A percentile compares a stretch with the other conserved stretches of the same genome.
Evolutionary conservation across 106 monocot species (phyloP).

Genomic region (Triglochin maritima): DNA sequence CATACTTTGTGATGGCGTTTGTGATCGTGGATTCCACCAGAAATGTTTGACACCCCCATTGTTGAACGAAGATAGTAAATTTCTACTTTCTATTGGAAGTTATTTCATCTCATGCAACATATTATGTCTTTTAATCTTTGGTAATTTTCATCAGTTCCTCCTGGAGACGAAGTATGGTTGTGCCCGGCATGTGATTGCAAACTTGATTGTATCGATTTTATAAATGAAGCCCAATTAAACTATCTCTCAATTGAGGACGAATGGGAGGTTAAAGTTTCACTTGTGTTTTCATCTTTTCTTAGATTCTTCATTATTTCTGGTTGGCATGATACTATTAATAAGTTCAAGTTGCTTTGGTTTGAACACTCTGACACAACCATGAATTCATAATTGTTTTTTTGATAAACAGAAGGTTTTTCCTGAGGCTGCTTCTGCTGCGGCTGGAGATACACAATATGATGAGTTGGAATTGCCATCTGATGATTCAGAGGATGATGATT

Average conservation of each 20-base stretch:
- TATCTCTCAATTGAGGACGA: slow-evolving; percentile 51
- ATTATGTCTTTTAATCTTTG: neutral
- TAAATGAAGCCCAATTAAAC: slow-evolving; percentile 60
- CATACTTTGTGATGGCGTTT: slow-evolving; percentile 87
- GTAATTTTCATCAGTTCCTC: slow-evolving; percentile 48
- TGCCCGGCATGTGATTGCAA: slow-evolving; percentile 97
- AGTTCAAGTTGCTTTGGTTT: neutral
- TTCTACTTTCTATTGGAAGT: neutral
- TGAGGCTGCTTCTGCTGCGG: slow-evolving; percentile 52
- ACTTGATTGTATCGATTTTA: slow-evolving; percentile 60
- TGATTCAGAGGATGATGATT: slow-evolving; percentile 80
- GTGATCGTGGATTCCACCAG: slow-evolving; percentile 90
- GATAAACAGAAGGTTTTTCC: slow-evolving; percentile 81
- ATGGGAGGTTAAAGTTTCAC: slow-evolving; percentile 61
- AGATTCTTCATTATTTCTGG: neutral
- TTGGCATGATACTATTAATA: neutral
- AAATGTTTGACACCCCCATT: slow-evolving; percentile 83
- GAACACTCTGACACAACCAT: neutral
- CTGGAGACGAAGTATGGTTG: slow-evolving; percentile 85
- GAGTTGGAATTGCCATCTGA: slow-evolving; percentile 59
- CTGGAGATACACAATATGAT: slow-evolving; percentile 36
- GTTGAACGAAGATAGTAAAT: slow-evolving; percentile 68
- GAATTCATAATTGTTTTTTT: slow-evolving; percentile 3
- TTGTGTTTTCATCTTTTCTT: neutral
- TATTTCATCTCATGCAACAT: neutral